phyloP scores from a whole-genome alignment of 2,329 filamentous ascomycete species.

The Colletotrichum truncatum region DNA sequence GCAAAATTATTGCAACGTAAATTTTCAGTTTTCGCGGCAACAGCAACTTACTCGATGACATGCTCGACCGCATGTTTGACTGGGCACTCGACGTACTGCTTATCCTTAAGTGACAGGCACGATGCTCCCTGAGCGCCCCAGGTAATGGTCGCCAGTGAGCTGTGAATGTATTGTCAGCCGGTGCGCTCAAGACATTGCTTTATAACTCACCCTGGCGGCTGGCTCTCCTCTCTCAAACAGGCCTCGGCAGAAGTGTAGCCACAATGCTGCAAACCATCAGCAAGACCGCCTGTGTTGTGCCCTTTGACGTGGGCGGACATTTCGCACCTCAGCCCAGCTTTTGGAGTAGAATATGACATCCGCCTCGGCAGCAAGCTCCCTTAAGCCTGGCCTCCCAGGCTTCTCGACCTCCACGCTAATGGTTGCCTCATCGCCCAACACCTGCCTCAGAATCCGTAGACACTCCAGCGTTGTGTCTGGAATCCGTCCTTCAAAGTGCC shows the following conservation, averaged over 20 bases:
- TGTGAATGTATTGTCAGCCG: constrained; percentile 33
- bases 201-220: constrained; percentile 54
- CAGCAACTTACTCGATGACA: constrained; percentile 67
- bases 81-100: constrained; percentile 49
- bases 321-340: constrained; percentile 73
- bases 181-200: constrained; percentile 2
- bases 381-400: constrained; percentile 67
- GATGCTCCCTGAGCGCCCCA: constrained; percentile 64
- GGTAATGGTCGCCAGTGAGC: constrained; percentile 62
- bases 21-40: constrained; percentile 8
- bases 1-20: too few relatives aligned
- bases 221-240: constrained; percentile 57
- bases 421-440: constrained; percentile 21
- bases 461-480: constrained; percentile 68
- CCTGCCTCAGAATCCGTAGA: constrained; percentile 61
- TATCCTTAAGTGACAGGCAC: constrained; percentile 46
- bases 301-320: neutral
- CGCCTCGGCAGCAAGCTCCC: constrained; percentile 67
- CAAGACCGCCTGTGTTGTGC: neutral
- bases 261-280: constrained; percentile 35
- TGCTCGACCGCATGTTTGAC: constrained; percentile 47
- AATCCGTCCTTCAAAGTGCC: constrained; percentile 75
- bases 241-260: constrained; percentile 54
- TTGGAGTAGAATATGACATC: constrained; percentile 80
- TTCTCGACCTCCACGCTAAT: constrained; percentile 81